These are phyloP conservation scores for Cercophora samala DNA, from an alignment of 495 filamentous ascomycete species.

Conservation along the genomic window DNA sequence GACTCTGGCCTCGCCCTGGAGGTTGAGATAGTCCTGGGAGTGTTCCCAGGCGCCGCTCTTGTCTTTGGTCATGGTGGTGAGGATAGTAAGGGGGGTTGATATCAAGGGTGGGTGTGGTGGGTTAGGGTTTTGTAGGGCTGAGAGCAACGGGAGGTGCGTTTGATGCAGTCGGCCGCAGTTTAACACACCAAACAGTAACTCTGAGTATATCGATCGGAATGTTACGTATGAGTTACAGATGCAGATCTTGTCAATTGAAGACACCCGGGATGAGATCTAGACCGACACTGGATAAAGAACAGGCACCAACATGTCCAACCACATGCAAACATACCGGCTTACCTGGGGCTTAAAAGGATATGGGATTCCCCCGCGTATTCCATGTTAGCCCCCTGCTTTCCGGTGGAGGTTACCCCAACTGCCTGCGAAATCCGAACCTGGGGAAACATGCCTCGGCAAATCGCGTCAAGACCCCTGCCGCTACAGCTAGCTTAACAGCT, in stretches of 20 bases:
- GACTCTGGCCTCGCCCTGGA: neutral
- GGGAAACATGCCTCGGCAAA: slow-evolving; percentile 20
- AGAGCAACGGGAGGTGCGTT: neutral
- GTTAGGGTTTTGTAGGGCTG: neutral
- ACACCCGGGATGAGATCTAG: neutral
- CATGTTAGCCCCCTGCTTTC: neutral
- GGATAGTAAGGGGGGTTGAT: neutral
- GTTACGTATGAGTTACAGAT: neutral
- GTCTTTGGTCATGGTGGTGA: neutral
- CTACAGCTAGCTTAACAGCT: neutral
- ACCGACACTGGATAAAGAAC: neutral
- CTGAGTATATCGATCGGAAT: neutral
- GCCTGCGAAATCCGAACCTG: slow-evolving; percentile 4
- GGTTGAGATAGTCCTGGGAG: neutral
- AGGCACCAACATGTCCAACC: neutral
- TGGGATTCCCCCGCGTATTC: neutral
- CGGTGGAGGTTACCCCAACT: neutral
- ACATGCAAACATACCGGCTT: neutral
- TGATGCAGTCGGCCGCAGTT: neutral
- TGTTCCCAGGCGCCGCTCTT: neutral
- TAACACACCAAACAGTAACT: neutral
- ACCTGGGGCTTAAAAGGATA: neutral
- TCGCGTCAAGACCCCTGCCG: slow-evolving; percentile 9
- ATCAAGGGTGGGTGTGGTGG: neutral
- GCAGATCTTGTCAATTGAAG: too few relatives aligned